Base-by-base conservation (phyloP, 345 rosid species). In the Aurinia saxatilis region DNA sequence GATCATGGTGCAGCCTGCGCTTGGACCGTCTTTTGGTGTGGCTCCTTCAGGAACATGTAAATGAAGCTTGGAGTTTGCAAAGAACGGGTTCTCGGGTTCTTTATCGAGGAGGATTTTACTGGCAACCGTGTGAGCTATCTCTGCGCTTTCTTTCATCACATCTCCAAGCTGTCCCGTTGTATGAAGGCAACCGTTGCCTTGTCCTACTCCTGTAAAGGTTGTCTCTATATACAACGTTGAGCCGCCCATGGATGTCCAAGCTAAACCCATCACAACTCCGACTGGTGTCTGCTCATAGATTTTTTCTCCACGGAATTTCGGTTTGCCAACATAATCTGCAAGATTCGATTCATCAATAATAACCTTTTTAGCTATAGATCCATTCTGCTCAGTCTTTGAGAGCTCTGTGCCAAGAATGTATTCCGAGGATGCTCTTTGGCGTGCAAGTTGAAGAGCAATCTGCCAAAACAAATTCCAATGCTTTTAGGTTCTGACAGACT, bases 191-290 rank as follows among this genome's bases (percentile, higher is more conserved):
- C 90, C 95, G 75, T 85, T 90, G 42, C 86, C 90, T 33, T 90
- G 82, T 36, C 75, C 84, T 78, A 81, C 85, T 66, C 87, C 90
- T 9, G 87, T 65, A 57, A 55, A 65, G 35, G 83, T 71, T 63
- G 92, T 82, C 78, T 90, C 95, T 60, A 87, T 80, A 67, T 90
- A 90, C 69, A 87, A 65, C 39, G 95, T 83, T 45, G 97, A 87
- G 34, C 97, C 97, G 46, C 95, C 97, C 95, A 83, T 83, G 41
- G 95, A 81, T 41, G 95, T 90, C 92, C 88, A 84, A 47, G 88
- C 92, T 50, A 90, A 85, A 62, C 95, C 97, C 97, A 90, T 82
- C 46, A 81, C 97, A 34, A 90, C 95, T 46, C 97, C 97, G 6
- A 80, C 63, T 5, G 97, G 97, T 33, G 97, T 85, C 63, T 69